These are phyloP conservation scores for Calonectria crousiana DNA, from an alignment of 2,329 filamentous ascomycete genomes.

Conservation along the genomic window DNA sequence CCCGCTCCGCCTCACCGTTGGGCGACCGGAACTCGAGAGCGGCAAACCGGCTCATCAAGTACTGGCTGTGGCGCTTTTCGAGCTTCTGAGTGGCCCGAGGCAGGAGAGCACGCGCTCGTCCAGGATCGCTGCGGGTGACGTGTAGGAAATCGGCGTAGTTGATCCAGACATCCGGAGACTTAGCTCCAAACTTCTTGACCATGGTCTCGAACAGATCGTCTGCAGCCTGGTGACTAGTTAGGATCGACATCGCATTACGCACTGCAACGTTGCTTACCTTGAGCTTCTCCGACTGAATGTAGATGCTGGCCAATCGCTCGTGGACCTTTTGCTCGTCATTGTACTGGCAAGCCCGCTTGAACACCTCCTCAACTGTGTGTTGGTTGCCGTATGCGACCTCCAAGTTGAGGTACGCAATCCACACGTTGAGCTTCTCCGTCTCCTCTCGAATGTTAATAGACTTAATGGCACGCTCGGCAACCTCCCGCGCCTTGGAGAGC, in stretches of 20 bases:
- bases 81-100: slow-evolving; percentile 88
- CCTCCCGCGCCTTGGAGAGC: slow-evolving; percentile 85
- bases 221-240: slow-evolving; percentile 75
- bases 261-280: slow-evolving; percentile 68
- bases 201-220: slow-evolving; percentile 89
- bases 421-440: slow-evolving; percentile 93
- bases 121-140: slow-evolving; percentile 75
- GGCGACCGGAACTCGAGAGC: slow-evolving; percentile 90
- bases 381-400: slow-evolving; percentile 92
- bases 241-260: slow-evolving; percentile 14
- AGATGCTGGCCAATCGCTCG: slow-evolving; percentile 91
- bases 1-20: slow-evolving; percentile 87
- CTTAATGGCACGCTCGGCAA: slow-evolving; percentile 89
- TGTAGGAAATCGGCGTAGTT: slow-evolving; percentile 97
- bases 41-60: slow-evolving; percentile 88
- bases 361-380: slow-evolving; percentile 84
- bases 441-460: slow-evolving; percentile 94
- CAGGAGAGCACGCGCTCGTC: slow-evolving; percentile 82
- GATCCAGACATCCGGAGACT: slow-evolving; percentile 84
- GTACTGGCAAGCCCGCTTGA: slow-evolving; percentile 93
- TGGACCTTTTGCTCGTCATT: slow-evolving; percentile 93
- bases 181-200: slow-evolving; percentile 89
- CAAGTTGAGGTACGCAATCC: slow-evolving; percentile 94
- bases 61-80: slow-evolving; percentile 71
- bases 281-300: slow-evolving; percentile 89